These are phyloP conservation scores for Mortierella hygrophila DNA, from an alignment of 192 early-diverging fungal genomes.

Conservation along the genomic window DNA sequence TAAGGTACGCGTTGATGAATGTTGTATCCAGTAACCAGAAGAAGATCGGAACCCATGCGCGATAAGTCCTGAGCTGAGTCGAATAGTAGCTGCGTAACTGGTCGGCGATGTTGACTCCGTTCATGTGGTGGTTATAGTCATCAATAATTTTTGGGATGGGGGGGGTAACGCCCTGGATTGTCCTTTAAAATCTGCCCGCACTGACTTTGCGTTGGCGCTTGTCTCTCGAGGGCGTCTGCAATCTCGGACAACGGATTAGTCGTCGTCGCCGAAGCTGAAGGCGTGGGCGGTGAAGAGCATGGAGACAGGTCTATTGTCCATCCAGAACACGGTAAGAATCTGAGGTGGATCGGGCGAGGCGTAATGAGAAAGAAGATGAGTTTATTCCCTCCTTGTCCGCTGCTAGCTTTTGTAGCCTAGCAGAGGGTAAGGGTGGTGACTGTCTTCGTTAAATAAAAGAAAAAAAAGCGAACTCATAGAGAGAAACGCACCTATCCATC, in stretches of 20 bases:
- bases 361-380: too few relatives aligned
- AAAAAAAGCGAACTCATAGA: too few relatives aligned
- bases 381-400: too few relatives aligned
- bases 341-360: too few relatives aligned
- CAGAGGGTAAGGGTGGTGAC: too few relatives aligned
- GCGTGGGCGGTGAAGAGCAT: constrained; percentile 43
- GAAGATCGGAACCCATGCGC: too few relatives aligned
- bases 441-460: not conserved
- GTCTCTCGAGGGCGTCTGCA: constrained; percentile 9
- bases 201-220: constrained; percentile 22
- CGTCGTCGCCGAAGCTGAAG: not conserved
- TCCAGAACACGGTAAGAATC: constrained; percentile 21
- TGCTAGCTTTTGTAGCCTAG: too few relatives aligned
- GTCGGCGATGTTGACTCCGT: constrained; percentile 34
- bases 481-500: too few relatives aligned
- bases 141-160: constrained; percentile 24
- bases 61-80: too few relatives aligned
- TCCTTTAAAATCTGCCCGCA: constrained; percentile 19
- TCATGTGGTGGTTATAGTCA: constrained; percentile 47
- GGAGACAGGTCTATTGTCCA: constrained; percentile 52
- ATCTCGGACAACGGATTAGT: not conserved
- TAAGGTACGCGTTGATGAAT: too few relatives aligned
- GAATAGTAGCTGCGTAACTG: not conserved
- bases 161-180: not conserved
- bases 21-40: too few relatives aligned